Evolutionary conservation across 495 filamentous ascomycete genomes (phyloP), one percentile per base, ranked within the genome.

Genomic region (Tricharina praecox): DNA sequence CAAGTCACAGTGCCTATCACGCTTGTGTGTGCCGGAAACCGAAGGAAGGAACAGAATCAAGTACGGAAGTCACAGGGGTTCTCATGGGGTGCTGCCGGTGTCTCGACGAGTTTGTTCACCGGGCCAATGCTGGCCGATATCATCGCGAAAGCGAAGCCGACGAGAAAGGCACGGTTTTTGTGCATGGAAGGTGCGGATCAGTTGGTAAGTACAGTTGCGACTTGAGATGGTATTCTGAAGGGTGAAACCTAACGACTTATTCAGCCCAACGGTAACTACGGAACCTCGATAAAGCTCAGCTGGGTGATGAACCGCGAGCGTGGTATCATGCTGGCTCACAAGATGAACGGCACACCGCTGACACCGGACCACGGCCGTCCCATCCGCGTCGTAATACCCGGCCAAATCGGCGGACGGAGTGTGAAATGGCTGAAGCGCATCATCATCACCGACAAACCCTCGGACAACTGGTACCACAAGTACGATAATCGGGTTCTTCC

Each of bases 401-500:
- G 88, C 3, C 86, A 93, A 63, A 95, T 96, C 50, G 88, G 88
- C 34, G 88, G 87, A 4, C 70, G 88, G 39, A 93, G 85, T 62
- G 87, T 96, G 3, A 96, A 96, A 63, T 96, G 88, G 88, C 56
- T 96, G 51, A 93, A 82, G 67, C 78, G 70, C 34, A 71, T 96
- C 42, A 81, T 87, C 24, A 56, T 95, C 39, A 90, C 85, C 0
- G 72, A 75, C 4, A 62, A 64, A 3, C 88, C 88, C 0, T 93
- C 85, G 57, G 81, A 88, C 42, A 94, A 93, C 53, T 94, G 87
- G 86, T 96, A 95, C 53, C 88, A 96, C 62, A 84, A 92, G 46
- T 84, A 92, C 57, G 88, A 96, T 58, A 96, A 96, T 53, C 68
- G 88, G 37, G 87, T 95, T 7, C 63, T 96, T 38, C 88, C 88